A percentile compares a stretch with the other conserved stretches of the same genome.
These are phyloP conservation scores for Myriosclerotinia scirpicola DNA, from an alignment of 2,329 filamentous ascomycete species.

Conservation along the genomic window DNA sequence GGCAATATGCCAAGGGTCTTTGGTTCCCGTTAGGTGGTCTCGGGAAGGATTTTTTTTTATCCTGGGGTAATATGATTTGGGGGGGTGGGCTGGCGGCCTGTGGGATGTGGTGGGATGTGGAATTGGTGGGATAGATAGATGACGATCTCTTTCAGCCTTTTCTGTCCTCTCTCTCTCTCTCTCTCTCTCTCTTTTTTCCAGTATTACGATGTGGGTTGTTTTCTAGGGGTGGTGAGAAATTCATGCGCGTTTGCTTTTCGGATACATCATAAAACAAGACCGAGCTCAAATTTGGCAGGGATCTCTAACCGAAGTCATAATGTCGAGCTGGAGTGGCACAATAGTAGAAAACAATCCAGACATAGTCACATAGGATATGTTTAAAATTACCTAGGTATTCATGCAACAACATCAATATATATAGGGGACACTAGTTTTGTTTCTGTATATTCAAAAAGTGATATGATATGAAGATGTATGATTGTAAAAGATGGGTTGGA, in stretches of 20 bases:
- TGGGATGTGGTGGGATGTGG: neutral
- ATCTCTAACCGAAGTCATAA: constrained; percentile 16
- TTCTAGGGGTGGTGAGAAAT: constrained; percentile 2
- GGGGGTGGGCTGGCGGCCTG: neutral
- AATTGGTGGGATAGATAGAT: constrained; percentile 12
- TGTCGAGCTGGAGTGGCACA: neutral
- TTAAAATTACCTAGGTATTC: constrained; percentile 6
- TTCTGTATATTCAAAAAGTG: neutral
- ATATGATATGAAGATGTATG: neutral
- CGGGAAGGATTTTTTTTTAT: constrained; percentile 15
- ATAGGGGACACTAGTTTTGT: neutral
- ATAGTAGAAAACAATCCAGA: neutral
- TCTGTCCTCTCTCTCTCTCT: neutral
- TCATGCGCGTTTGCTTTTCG: constrained; percentile 17
- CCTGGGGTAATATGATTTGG: constrained; percentile 17
- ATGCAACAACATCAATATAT: constrained; percentile 18
- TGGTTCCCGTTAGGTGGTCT: constrained; percentile 16
- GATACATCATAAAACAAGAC: constrained; percentile 12
- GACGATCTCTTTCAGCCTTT: constrained; percentile 4
- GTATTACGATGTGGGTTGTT: constrained; percentile 17
- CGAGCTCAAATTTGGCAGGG: constrained; percentile 18
- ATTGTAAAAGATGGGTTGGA: neutral
- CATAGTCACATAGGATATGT: neutral
- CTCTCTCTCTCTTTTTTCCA: neutral
- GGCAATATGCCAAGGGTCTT: constrained; percentile 22